Conservation (phyloP, 768 basidiomycete species). For the Lactifluus subvellereus region DNA sequence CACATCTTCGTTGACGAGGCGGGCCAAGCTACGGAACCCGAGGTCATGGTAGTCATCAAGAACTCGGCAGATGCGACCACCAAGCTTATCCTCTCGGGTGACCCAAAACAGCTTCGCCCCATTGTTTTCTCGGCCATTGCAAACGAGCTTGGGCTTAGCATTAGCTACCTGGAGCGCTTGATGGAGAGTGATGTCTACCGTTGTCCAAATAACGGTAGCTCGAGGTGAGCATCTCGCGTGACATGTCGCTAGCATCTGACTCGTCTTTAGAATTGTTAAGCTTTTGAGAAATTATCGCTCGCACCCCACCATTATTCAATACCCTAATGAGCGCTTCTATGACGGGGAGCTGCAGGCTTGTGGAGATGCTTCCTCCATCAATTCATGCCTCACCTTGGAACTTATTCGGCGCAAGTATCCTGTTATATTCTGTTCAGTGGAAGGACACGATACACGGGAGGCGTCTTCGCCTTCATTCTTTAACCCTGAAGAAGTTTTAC, state of each 20-base stretch:
- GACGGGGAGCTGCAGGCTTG: constrained; percentile 44
- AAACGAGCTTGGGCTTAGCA: constrained; percentile 48
- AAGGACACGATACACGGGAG: constrained; percentile 61
- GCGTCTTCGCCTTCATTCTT: constrained; percentile 65
- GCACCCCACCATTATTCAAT: constrained; percentile 52
- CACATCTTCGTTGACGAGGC: constrained; percentile 72
- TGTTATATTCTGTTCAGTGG: constrained; percentile 49
- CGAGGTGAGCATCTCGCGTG: not conserved
- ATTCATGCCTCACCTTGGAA: constrained; percentile 28
- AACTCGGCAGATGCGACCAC: constrained; percentile 49
- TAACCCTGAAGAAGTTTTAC: constrained; percentile 53
- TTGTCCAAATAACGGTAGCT: not conserved
- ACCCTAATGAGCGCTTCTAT: constrained; percentile 60
- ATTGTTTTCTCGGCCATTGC: constrained; percentile 57
- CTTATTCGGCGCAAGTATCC: constrained; percentile 47
- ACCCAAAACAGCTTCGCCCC: constrained; percentile 68
- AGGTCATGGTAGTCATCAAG: constrained; percentile 57
- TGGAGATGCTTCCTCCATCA: constrained; percentile 34
- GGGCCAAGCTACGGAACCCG: constrained; percentile 66
- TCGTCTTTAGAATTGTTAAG: constrained; percentile 47
- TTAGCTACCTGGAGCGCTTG: constrained; percentile 55
- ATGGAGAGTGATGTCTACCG: constrained; percentile 20
- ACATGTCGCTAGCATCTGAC: not conserved
- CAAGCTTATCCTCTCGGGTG: constrained; percentile 58
- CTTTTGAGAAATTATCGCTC: constrained; percentile 62